Conservation (phyloP, 345 rosid species). For the Zanthoxylum bungeanum region DNA sequence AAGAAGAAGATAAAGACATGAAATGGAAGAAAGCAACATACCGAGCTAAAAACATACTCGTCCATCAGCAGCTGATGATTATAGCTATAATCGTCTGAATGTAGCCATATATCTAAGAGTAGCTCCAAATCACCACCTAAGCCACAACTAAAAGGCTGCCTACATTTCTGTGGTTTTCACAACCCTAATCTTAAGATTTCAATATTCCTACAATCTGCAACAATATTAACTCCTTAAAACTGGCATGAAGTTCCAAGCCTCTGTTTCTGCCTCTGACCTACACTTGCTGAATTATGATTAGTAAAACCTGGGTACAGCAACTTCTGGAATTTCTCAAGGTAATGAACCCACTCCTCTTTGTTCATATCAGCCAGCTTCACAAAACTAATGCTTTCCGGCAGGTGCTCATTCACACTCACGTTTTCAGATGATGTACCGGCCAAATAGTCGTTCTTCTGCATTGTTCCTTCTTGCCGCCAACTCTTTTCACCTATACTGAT, state of each 20-base stretch:
- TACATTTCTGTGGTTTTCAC: neutral
- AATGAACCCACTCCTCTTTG: constrained; percentile 50
- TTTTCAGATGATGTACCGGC: constrained; percentile 40
- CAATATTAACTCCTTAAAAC: constrained; percentile 28
- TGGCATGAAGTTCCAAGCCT: constrained; percentile 70
- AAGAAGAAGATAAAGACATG: neutral
- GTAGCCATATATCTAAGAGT: neutral
- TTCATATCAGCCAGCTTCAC: constrained; percentile 56
- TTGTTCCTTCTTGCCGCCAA: constrained; percentile 19
- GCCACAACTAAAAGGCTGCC: neutral
- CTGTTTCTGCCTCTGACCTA: constrained; percentile 48
- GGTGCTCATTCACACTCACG: constrained; percentile 52
- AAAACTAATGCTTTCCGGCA: constrained; percentile 42
- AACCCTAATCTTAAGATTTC: neutral
- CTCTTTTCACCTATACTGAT: constrained; percentile 26
- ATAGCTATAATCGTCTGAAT: constrained; percentile 2
- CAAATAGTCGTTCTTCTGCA: constrained; percentile 38
- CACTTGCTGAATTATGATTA: constrained; percentile 25
- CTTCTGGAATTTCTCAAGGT: constrained; percentile 46
- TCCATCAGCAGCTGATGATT: constrained; percentile 3
- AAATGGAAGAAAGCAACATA: neutral
- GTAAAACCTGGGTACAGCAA: constrained; percentile 37
- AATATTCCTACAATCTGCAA: neutral
- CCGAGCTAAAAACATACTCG: neutral
- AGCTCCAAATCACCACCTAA: constrained; percentile 3